These are phyloP conservation scores for Tephrocybe sp. DNA, from an alignment of 768 basidiomycete species.

Conservation along the genomic window DNA sequence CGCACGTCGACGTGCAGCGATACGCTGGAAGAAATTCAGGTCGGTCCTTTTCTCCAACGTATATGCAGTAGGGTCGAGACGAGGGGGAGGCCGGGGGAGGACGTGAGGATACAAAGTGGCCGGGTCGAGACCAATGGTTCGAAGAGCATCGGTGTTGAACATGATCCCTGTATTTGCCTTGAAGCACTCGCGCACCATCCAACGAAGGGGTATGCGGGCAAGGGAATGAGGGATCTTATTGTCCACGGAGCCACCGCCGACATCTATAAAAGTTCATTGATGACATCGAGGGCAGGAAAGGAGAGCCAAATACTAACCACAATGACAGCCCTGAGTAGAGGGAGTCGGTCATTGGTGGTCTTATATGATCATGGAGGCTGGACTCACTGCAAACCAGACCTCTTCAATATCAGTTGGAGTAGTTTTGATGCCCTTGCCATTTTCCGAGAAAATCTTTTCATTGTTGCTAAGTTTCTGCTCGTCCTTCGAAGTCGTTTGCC, in stretches of 20 bases:
- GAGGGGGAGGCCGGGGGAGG: constrained; percentile 28
- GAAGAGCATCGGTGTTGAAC: constrained; percentile 48
- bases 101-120: constrained; percentile 34
- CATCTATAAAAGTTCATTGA: constrained; percentile 28
- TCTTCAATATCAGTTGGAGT: constrained; percentile 46
- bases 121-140: constrained; percentile 41
- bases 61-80: constrained; percentile 13
- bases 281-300: neutral
- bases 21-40: neutral
- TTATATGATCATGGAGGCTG: neutral
- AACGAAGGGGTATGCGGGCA: constrained; percentile 52
- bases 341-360: neutral
- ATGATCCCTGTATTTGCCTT: constrained; percentile 53
- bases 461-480: constrained; percentile 25
- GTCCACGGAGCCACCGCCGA: constrained; percentile 55
- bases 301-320: constrained; percentile 23
- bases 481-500: neutral
- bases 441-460: constrained; percentile 31
- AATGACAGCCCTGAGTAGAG: constrained; percentile 40
- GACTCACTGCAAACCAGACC: constrained; percentile 62
- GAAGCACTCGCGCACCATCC: constrained; percentile 75
- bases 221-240: constrained; percentile 40
- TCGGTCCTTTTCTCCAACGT: neutral
- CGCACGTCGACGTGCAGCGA: neutral
- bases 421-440: constrained; percentile 1